Conservation (phyloP, 768 basidiomycete species). For the Leccinum truebloodii region DNA sequence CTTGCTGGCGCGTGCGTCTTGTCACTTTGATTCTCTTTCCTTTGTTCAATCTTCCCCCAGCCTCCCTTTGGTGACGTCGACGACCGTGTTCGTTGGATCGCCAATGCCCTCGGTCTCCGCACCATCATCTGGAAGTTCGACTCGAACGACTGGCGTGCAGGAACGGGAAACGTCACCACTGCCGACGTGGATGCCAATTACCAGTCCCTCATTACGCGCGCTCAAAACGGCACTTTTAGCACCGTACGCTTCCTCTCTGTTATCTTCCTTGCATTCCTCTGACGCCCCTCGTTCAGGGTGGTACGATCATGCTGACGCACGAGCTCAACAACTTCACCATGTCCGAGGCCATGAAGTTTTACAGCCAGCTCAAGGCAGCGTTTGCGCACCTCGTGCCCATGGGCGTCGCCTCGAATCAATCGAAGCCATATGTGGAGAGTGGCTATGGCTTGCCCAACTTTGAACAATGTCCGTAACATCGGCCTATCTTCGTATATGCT, state of each 20-base stretch:
- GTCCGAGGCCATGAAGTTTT: constrained; percentile 56
- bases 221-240: constrained; percentile 43
- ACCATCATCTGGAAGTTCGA: constrained; percentile 77
- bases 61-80: constrained; percentile 72
- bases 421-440: constrained; percentile 53
- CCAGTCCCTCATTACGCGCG: constrained; percentile 48
- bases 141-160: constrained; percentile 72
- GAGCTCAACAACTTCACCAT: constrained; percentile 64
- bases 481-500: not conserved
- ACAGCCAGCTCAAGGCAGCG: constrained; percentile 42
- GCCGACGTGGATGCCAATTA: constrained; percentile 56
- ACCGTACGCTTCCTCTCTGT: constrained; percentile 28
- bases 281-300: constrained; percentile 33
- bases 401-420: constrained; percentile 50
- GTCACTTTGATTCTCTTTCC: not conserved
- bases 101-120: constrained; percentile 62
- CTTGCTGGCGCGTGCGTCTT: constrained; percentile 55
- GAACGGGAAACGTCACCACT: constrained; percentile 43
- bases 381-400: constrained; percentile 56
- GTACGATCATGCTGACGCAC: constrained; percentile 57
- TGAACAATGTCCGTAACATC: constrained; percentile 40
- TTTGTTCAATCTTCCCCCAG: constrained; percentile 27
- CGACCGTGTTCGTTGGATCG: constrained; percentile 73
- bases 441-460: constrained; percentile 45
- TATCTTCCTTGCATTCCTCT: not conserved